Conservation (phyloP, 257 asterid species). For the Solanum virginianum region DNA sequence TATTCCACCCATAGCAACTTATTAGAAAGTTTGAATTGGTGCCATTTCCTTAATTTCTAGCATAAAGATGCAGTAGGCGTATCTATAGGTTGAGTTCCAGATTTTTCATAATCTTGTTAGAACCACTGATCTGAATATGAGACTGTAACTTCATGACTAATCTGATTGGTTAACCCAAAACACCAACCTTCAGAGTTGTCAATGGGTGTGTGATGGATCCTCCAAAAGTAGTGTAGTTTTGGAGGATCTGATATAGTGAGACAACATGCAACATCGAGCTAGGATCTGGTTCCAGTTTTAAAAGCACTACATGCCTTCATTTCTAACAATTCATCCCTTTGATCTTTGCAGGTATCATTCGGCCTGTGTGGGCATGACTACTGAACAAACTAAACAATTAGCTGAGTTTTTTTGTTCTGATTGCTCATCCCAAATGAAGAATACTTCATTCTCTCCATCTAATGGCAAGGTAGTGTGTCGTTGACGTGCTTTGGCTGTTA, state of each 20-base stretch:
- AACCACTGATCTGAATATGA: not conserved
- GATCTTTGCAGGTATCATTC: constrained; percentile 59
- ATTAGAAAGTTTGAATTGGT: not conserved
- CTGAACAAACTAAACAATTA: constrained; percentile 33
- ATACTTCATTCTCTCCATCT: not conserved
- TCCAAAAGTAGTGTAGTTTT: not conserved
- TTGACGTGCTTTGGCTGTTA: not conserved
- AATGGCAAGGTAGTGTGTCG: constrained; percentile 23
- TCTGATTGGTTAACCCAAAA: not conserved
- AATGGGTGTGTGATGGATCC: no score
- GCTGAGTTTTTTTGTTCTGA: constrained; percentile 43
- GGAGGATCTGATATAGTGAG: not conserved
- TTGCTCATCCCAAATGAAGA: constrained; percentile 26
- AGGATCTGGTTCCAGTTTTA: not conserved
- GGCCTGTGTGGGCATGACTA: constrained; percentile 39
- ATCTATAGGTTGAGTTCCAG: not conserved
- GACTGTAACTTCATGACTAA: not conserved
- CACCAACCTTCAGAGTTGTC: not conserved
- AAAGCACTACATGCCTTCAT: not conserved
- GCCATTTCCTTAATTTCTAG: not conserved
- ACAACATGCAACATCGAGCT: not conserved
- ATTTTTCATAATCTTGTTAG: not conserved
- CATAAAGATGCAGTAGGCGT: not conserved
- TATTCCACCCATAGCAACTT: not conserved
- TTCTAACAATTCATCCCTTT: not conserved